These are phyloP conservation scores for Fusarium equiseti DNA, from an alignment of 2,329 filamentous ascomycete genomes.

Conservation along the genomic window DNA sequence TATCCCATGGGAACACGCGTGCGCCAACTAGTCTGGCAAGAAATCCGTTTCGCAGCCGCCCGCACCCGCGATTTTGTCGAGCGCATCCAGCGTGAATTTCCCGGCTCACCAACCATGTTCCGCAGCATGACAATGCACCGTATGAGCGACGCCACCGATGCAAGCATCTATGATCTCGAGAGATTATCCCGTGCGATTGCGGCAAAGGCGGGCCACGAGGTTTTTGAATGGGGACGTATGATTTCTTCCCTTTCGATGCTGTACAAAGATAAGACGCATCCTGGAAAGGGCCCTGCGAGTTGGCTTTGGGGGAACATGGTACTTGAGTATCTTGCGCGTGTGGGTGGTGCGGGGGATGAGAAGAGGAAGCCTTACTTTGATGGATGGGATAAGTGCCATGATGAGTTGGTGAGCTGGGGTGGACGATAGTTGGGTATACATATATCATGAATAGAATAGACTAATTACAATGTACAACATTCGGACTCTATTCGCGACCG, in stretches of 20 bases:
- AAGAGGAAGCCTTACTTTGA: slow-evolving; percentile 35
- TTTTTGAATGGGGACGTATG: slow-evolving; percentile 40
- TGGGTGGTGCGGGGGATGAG: slow-evolving; percentile 23
- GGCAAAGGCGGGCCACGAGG: slow-evolving; percentile 36
- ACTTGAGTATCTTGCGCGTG: slow-evolving; percentile 36
- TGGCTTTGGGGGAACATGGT: slow-evolving; percentile 43
- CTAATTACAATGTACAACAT: not conserved
- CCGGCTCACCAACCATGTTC: slow-evolving; percentile 30
- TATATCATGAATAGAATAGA: slow-evolving; percentile 11
- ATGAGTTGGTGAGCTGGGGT: slow-evolving; percentile 30
- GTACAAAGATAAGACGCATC: slow-evolving; percentile 41
- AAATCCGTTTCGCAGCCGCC: slow-evolving; percentile 33
- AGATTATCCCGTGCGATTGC: slow-evolving; percentile 32
- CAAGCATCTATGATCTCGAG: slow-evolving; percentile 35
- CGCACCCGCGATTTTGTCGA: slow-evolving; percentile 29
- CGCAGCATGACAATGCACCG: slow-evolving; percentile 36
- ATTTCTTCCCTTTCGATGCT: slow-evolving; percentile 34
- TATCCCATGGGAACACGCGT: slow-evolving; percentile 35
- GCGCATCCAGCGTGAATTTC: slow-evolving; percentile 25
- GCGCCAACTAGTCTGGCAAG: slow-evolving; percentile 36
- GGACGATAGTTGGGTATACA: slow-evolving; percentile 21
- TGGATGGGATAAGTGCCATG: slow-evolving; percentile 35
- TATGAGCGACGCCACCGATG: slow-evolving; percentile 27
- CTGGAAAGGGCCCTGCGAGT: slow-evolving; percentile 36
- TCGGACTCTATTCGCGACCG: not conserved